Conservation (phyloP, 768 basidiomycete species). For the Leccinum subtestaceum region DNA sequence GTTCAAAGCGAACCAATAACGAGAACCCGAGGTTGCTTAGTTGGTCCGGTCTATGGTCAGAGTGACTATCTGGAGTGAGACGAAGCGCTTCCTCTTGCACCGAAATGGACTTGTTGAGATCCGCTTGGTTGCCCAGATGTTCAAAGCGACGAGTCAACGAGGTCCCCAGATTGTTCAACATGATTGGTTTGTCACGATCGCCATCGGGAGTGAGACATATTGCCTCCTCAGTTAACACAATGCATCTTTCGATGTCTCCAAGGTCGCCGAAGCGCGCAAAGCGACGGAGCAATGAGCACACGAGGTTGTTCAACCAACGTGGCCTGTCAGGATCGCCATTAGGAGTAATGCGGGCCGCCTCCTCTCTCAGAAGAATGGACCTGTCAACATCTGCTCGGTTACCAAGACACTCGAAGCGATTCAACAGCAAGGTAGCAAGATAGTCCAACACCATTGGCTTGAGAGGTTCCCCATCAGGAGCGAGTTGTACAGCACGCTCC, state of each 20-base stretch:
- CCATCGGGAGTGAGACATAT: background rate
- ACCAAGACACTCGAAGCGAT: background rate
- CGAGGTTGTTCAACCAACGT: background rate
- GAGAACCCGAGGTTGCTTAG: too few species aligned
- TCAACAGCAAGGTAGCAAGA: background rate
- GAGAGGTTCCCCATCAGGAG: background rate
- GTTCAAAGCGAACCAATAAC: too few species aligned
- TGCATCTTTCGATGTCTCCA: background rate
- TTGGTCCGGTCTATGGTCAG: too few species aligned
- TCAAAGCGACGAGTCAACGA: background rate
- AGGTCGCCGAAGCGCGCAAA: background rate
- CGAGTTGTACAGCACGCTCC: background rate
- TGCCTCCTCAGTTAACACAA: background rate
- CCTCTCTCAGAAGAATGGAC: background rate
- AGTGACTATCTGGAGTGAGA: too few species aligned
- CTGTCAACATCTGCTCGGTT: background rate
- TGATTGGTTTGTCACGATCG: background rate
- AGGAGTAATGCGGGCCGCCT: background rate
- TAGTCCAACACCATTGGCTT: background rate
- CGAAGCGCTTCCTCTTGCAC: too few species aligned
- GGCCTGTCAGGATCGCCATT: background rate
- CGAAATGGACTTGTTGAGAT: background rate
- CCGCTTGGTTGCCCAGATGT: background rate
- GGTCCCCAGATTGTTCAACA: background rate
- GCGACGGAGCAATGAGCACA: background rate